These are phyloP conservation scores for Aspergillus biplanus DNA, from an alignment of 495 filamentous ascomycete genomes.

Conservation along the genomic window DNA sequence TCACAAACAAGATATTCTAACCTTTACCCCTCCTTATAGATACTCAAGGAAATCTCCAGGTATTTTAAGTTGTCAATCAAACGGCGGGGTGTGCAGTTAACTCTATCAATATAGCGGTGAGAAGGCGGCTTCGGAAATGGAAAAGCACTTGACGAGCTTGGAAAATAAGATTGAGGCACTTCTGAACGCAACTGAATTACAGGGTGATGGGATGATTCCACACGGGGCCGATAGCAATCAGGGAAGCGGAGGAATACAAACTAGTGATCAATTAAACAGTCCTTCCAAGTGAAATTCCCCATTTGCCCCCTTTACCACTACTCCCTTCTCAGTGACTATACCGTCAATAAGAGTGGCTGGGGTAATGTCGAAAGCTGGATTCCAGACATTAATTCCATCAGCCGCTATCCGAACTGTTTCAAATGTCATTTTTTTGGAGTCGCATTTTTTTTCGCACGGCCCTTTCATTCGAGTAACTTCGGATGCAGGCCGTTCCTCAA, in stretches of 20 bases:
- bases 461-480: slow-evolving; percentile 85
- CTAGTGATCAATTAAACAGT: slow-evolving; percentile 44
- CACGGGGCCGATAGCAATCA: slow-evolving; percentile 12
- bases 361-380: slow-evolving; percentile 95
- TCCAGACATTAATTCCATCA: slow-evolving; percentile 83
- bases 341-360: slow-evolving; percentile 86
- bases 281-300: slow-evolving; percentile 73
- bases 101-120: slow-evolving; percentile 50
- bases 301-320: slow-evolving; percentile 74
- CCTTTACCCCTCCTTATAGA: not conserved
- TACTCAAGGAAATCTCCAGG: slow-evolving; percentile 9
- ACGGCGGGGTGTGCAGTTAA: not conserved
- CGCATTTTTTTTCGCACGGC: slow-evolving; percentile 55
- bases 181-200: slow-evolving; percentile 50
- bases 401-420: slow-evolving; percentile 81
- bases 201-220: not conserved
- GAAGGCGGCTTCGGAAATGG: slow-evolving; percentile 57
- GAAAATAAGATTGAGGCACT: slow-evolving; percentile 62
- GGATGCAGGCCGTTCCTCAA: slow-evolving; percentile 78
- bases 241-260: slow-evolving; percentile 14
- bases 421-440: slow-evolving; percentile 51
- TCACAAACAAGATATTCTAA: not conserved
- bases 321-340: slow-evolving; percentile 90
- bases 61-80: not conserved
- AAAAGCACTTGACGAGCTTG: slow-evolving; percentile 54